Evolutionary conservation across 164 flowering plant species (phyloP), one percentile per base, ranked within the genome.

Genomic region (Vitis amurensis): DNA sequence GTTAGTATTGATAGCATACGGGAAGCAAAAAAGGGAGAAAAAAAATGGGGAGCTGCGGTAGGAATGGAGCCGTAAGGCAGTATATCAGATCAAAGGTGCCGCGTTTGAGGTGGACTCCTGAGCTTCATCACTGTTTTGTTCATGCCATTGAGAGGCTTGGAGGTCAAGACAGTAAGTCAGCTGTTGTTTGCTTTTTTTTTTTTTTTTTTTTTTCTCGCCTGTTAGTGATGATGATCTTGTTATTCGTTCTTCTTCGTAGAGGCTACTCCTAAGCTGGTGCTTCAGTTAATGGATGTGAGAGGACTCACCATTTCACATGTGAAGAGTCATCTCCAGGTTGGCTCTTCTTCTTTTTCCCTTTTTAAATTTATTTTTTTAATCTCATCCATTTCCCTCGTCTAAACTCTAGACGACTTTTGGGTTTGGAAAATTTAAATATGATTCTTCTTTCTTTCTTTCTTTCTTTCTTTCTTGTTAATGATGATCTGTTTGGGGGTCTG

Each of bases 291-390:
- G 98, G 89, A 89, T 82, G 94, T 93, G 49, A 85, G 82, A 74
- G 97, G 97, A 19, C 86, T 93, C 30, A 91, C 92, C 55, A 88
- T 93, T 67, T 91, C 98, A 19, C 98, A 93, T 72, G 93, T 93
- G 49, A 93, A 93, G 85, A 91, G 98, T 84, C 98, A 93, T 79
- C 91, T 93, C 30, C 98, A 93, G 96, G 98, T 91, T 65, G 44
- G 3, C 9, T 68, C 23, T 47, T 49, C 29, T 48, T 19, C 19
- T 11, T 62, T 5, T 14, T 30, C 11, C 30, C 11, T 27, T 27
- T 9, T 53, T 49, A 49, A 10, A 63, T 71, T 44, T n/a, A 1
- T 50, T 4, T 9, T 56, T 59, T 16, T 49, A 37, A 37, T 37
- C 27, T 23, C 27, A 23, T 23, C 27, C 27, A 23, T 23, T 23